Evolutionary conservation across 345 rosid species (phyloP), one percentile per base, ranked within the genome.

Genomic region (Anacardium occidentale): DNA sequence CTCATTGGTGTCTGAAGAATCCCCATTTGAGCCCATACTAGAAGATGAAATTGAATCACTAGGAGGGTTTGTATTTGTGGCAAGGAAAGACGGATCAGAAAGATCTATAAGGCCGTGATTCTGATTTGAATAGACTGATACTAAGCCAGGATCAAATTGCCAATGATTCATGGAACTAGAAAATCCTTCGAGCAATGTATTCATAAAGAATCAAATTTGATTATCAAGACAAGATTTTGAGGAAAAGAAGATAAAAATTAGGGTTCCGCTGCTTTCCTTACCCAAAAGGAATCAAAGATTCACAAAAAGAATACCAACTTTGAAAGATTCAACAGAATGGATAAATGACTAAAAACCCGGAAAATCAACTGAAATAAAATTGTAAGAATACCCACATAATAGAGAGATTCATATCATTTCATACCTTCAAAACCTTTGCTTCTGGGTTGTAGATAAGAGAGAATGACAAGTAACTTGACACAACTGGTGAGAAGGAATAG

Each of bases 131-230:
- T 24, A 57, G 52, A 45, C 44, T 42, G 73, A 58, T 24, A 48
- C 65, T 22, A 32, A 57, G 14, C 55, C 56, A 18, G 11, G 24
- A 15, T 69, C 55, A 45, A 22, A 57, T 20, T 18, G 64, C 50
- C 24, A 56, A 69, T 6, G 73, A 69, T 57, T 57, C 73, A 44
- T 69, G 53, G 64, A 69, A 69, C 55, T 9, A 17, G 64, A 69
- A 47, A 56, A 42, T n/a, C 50, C 62, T 25, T 69, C 25, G 26
- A 24, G 25, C 57, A 69, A 25, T 42, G 55, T 69, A 56, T 57
- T 32, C 54, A 69, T 24, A 3, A 29, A 66, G 45, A 34, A 51
- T 51, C n/a, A 45, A 50, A 26, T 29, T 18, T 15, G 8, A 14
- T 50, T 17, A 37, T 10, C 14, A 26, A 17, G 17, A 2, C 1